Evolutionary conservation across 1,139 yeast genomes (phyloP).

Genomic region (Magnusiomyces clavatus): DNA sequence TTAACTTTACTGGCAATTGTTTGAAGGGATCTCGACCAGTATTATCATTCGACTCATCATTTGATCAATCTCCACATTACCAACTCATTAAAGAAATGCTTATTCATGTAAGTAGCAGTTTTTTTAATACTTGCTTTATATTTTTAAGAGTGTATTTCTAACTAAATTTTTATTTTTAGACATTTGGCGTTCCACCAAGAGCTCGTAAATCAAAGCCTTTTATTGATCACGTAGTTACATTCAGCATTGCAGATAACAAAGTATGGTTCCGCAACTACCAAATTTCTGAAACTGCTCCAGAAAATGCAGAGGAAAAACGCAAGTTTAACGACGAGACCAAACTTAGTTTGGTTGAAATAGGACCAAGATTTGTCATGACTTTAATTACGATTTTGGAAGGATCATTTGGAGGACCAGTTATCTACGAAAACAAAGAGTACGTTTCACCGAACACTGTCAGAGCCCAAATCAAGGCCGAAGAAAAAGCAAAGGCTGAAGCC

Average conservation of each 20-base stretch:
- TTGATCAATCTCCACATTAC: slow-evolving; percentile 58
- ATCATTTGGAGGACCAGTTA: slow-evolving; percentile 96
- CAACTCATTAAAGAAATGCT: slow-evolving; percentile 78
- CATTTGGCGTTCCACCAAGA: slow-evolving; percentile 93
- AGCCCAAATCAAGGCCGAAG: slow-evolving; percentile 74
- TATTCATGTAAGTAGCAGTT: slow-evolving; percentile 37
- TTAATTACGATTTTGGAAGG: slow-evolving; percentile 91
- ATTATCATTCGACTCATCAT: slow-evolving; percentile 75
- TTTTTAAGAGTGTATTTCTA: background rate
- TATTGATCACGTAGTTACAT: slow-evolving; percentile 89
- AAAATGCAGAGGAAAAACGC: slow-evolving; percentile 36
- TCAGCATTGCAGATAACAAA: slow-evolving; percentile 86
- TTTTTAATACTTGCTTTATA: background rate
- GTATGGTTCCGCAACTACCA: slow-evolving; percentile 96
- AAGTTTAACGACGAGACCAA: slow-evolving; percentile 35
- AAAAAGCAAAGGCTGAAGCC: slow-evolving; percentile 70
- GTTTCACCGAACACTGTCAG: slow-evolving; percentile 94
- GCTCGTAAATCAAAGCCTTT: slow-evolving; percentile 95
- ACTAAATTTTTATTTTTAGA: slow-evolving; percentile 17
- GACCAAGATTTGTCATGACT: slow-evolving; percentile 93
- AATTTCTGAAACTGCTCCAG: slow-evolving; percentile 63
- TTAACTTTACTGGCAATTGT: slow-evolving; percentile 94
- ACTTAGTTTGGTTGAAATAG: slow-evolving; percentile 81
- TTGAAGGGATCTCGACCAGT: slow-evolving; percentile 95
- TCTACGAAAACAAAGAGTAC: slow-evolving; percentile 92